Base-by-base conservation (phyloP, 2,329 filamentous ascomycete genomes). In the Furcasterigmium furcatum region DNA sequence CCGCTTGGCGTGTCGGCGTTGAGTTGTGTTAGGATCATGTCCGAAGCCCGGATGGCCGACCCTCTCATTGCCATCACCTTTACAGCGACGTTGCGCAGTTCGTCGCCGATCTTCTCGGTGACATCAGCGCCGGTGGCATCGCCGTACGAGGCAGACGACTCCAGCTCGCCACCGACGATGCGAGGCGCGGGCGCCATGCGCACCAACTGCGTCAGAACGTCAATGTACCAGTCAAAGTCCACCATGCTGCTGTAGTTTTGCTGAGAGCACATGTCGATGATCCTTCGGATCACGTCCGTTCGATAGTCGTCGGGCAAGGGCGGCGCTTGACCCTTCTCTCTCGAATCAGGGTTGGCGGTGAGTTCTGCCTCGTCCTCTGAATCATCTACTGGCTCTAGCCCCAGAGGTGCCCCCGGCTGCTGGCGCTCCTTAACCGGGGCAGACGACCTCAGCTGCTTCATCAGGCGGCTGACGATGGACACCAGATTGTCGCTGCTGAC, bases 201-300 rank as follows among this genome's bases (percentile, higher is more conserved):
- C 34, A 96, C 82, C 13, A 99, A 77, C 60, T 96, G 90, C 5
- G 89, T 86, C 24, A 99, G 71, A 22, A 96, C 82, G 54, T 94
- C 88, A 53, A 97, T 87, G 63, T 97, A 97, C 94, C 94, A 99
- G 55, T 96, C 92, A 63, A 99, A 99, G 61, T 99, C 92, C 43
- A 78, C 72, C 40, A 99, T 75, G 58, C 91, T 89, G 32, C 80
- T 79, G 63, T 97, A 99, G 50, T 91, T 96, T 53, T 91, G 87
- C 52, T 84, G 83, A 9, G 90, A 88, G 63, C 92, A 97, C 82
- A 99, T 95, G 49, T 85, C 82, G 10, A 97, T 64, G 49, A 97
- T 90, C 48, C 88, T 81, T 46, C 79, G 78, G 43, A 97, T 89
- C 18, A 96, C 89, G 56, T 88, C 88, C 30, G 84, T 72, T 43